Conservation (phyloP, 2,329 filamentous ascomycete genomes). For the Septoria linicola region DNA sequence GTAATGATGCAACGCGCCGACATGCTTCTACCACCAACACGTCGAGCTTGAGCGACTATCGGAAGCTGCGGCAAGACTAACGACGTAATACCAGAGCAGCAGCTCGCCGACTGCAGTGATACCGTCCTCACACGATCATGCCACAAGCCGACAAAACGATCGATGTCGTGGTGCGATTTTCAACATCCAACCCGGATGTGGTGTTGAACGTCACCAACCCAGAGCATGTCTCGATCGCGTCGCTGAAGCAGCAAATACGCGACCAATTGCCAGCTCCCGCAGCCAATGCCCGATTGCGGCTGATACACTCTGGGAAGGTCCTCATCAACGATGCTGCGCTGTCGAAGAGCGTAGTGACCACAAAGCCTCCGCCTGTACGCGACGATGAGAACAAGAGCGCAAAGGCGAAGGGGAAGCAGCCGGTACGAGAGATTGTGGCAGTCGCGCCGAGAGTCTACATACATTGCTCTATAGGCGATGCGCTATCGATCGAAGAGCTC, state of each 20-base stretch:
- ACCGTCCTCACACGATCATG: background rate
- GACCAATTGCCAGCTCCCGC: conserved; percentile 62
- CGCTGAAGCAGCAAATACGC: conserved; percentile 81
- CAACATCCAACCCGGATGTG: conserved; percentile 78
- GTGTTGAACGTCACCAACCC: conserved; percentile 72
- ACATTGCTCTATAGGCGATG: conserved; percentile 84
- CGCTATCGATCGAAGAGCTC: conserved; percentile 68
- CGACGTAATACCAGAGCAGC: background rate
- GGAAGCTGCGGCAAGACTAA: conserved; percentile 3
- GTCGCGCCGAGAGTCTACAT: conserved; percentile 68
- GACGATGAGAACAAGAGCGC: conserved; percentile 36
- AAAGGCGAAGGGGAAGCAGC: conserved; percentile 65
- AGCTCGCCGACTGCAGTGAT: background rate
- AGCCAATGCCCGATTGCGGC: conserved; percentile 70
- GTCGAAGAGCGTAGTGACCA: conserved; percentile 64
- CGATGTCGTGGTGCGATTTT: conserved; percentile 86
- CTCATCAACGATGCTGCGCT: conserved; percentile 73
- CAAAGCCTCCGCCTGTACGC: conserved; percentile 51
- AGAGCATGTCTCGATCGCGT: conserved; percentile 67
- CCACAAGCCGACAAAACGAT: conserved; percentile 40
- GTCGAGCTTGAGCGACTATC: background rate
- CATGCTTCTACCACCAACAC: background rate
- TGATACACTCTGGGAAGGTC: conserved; percentile 87
- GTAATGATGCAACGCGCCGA: background rate
- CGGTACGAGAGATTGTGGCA: conserved; percentile 46